Conservation (phyloP, 1,284 basidiomycete species). For the Pascua guehoae region DNA sequence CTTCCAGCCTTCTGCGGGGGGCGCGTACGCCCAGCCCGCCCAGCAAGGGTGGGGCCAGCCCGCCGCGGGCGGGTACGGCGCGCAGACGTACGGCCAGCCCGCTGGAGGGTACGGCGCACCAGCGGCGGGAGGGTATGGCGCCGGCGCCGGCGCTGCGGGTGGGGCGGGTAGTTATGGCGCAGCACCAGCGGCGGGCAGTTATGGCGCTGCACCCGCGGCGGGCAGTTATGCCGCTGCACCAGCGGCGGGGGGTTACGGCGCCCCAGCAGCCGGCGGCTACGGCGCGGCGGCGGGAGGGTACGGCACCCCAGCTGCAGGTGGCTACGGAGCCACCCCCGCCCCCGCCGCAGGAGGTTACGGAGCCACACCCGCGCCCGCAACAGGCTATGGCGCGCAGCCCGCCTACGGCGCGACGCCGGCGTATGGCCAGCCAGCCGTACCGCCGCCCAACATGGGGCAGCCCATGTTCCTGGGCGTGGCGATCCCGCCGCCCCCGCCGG, state of each 20-base stretch:
- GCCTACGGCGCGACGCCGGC: conserved; percentile 18
- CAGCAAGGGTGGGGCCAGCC: conserved; percentile 13
- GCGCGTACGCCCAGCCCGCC: conserved; percentile 18
- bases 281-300: conserved; percentile 13
- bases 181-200: neutral
- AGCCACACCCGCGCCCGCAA: too few relatives aligned
- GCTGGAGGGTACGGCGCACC: neutral
- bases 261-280: conserved; percentile 5
- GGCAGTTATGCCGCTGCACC: neutral
- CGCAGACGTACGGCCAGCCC: conserved; percentile 10
- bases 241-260: neutral
- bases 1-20: neutral
- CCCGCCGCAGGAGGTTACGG: too few relatives aligned
- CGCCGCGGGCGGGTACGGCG: conserved; percentile 16
- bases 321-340: too few relatives aligned
- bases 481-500: conserved; percentile 45
- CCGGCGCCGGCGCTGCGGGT: neutral
- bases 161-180: neutral
- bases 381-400: conserved; percentile 9
- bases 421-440: conserved; percentile 6
- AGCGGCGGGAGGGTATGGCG: conserved; percentile 4
- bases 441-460: conserved; percentile 15
- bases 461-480: conserved; percentile 38
- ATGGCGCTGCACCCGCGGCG: neutral
- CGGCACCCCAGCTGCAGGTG: conserved; percentile 7